Evolutionary conservation across 1,284 basidiomycete species (phyloP), one percentile per base, ranked within the genome.

Genomic region (Apiotrichum sp.): DNA sequence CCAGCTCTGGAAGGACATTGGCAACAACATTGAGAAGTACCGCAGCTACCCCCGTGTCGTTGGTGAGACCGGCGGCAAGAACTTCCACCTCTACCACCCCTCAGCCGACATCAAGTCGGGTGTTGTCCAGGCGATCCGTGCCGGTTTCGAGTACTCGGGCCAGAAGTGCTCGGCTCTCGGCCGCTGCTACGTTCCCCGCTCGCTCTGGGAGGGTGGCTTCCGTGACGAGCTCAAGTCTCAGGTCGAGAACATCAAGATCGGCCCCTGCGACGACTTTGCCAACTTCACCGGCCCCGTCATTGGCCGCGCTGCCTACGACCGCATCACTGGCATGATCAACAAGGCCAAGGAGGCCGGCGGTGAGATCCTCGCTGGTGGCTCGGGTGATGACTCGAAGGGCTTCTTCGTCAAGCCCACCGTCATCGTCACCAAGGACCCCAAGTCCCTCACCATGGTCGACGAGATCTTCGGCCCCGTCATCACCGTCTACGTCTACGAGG

Each of bases 211-310:
- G 55, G 80, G 79, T 47, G 90, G 89, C 46, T 97, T 98, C 82
- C 89, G 88, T 76, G 84, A 89, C 48, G 81, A 84, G 71, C 79
- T 97, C 48, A 77, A 91, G 59, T 71, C 78, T 38, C 87, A 95
- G 74, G 82, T 87, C 52, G 81, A 84, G 31, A 87, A 86, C 77
- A 92, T 98, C 75, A 89, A 85, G 68, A 83, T 96, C 62, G 95
- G 96, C 7, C 78, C 84, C 33, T 84, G 85, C 36, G 80, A 83
- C 53, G 87, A 93, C 60, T 93, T 88, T 76, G 73, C 80, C 57
- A 87, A 91, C 80, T 98, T 96, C 72, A 84, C 96, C 81, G 95
- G 96, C n/a, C 93, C 95, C 57, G 96, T 98, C 62, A 98, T 98
- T 86, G 91, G 73, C 58, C 81, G 76, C 57, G 57, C 86, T 45